Percentiles rank a stretch among this genome's conserved stretches.
phyloP scores from a whole-genome alignment of 768 basidiomycete genomes.

The Termitomyces sp. region DNA sequence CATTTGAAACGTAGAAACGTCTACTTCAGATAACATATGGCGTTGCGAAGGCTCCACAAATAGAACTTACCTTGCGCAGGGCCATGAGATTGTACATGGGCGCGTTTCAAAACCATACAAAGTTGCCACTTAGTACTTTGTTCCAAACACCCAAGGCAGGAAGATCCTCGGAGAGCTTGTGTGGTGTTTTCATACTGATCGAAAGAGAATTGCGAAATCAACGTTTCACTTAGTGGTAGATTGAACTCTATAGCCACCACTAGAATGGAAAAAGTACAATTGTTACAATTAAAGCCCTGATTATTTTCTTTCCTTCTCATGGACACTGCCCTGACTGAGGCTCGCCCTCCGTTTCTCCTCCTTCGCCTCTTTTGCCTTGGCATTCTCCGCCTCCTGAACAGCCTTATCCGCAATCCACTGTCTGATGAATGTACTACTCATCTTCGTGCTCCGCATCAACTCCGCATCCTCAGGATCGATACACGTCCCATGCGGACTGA shows the following conservation, averaged over 20 bases:
- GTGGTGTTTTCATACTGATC: not conserved
- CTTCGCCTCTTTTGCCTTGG: not conserved
- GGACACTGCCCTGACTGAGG: not conserved
- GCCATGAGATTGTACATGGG: not conserved
- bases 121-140: not conserved
- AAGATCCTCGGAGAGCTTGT: not conserved
- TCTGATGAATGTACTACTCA: conserved; percentile 92
- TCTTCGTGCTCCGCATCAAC: conserved; percentile 71
- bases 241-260: not conserved
- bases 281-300: not conserved
- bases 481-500: conserved; percentile 57
- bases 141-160: not conserved
- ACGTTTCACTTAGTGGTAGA: not conserved
- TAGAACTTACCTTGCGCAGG: not conserved
- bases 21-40: not conserved
- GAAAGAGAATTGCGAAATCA: not conserved
- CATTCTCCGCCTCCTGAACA: conserved; percentile 1
- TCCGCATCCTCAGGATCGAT: conserved; percentile 64
- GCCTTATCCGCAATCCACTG: conserved; percentile 57
- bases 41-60: not conserved
- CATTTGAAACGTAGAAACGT: too few relatives aligned
- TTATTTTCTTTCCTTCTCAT: not conserved
- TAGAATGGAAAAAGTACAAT: not conserved
- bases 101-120: not conserved
- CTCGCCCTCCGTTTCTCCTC: not conserved